Percentiles rank a stretch among this genome's conserved stretches.
Conservation (phyloP, 2,329 filamentous ascomycete genomes). For the Dactylellina sp. region DNA sequence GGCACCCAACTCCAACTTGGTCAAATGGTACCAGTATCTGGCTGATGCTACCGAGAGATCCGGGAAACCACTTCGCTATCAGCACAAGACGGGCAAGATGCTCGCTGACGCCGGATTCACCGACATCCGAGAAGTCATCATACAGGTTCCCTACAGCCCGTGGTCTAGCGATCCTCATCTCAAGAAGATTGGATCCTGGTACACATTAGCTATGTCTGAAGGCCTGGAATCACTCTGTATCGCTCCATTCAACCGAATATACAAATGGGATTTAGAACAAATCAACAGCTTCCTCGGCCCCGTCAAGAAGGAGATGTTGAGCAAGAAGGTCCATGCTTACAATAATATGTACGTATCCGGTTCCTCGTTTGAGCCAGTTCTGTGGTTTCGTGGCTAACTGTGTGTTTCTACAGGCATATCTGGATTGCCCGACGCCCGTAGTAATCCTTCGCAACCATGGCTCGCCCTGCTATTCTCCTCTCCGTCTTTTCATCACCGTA, state of each 20-base stretch:
- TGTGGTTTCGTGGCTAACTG: conserved; percentile 24
- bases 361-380: conserved; percentile 2
- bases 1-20: conserved; percentile 70
- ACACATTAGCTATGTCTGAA: conserved; percentile 80
- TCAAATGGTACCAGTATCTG: conserved; percentile 77
- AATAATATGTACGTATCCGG: conserved; percentile 76
- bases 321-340: conserved; percentile 76
- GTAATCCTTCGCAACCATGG: conserved; percentile 11
- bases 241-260: conserved; percentile 76
- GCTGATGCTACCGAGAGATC: conserved; percentile 75
- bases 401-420: conserved; percentile 59
- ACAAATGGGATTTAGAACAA: conserved; percentile 72
- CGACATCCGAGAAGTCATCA: conserved; percentile 78
- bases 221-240: conserved; percentile 79
- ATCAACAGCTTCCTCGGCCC: conserved; percentile 73
- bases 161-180: conserved; percentile 75
- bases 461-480: conserved; percentile 24
- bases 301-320: conserved; percentile 77
- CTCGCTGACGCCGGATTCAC: conserved; percentile 80
- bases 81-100: conserved; percentile 70
- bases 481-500: conserved; percentile 22
- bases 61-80: conserved; percentile 75
- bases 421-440: conserved; percentile 62
- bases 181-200: conserved; percentile 81
- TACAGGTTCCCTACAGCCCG: conserved; percentile 78